Base-by-base conservation (phyloP, 768 basidiomycete species). In the Boletus pseudo-olivaceus region DNA sequence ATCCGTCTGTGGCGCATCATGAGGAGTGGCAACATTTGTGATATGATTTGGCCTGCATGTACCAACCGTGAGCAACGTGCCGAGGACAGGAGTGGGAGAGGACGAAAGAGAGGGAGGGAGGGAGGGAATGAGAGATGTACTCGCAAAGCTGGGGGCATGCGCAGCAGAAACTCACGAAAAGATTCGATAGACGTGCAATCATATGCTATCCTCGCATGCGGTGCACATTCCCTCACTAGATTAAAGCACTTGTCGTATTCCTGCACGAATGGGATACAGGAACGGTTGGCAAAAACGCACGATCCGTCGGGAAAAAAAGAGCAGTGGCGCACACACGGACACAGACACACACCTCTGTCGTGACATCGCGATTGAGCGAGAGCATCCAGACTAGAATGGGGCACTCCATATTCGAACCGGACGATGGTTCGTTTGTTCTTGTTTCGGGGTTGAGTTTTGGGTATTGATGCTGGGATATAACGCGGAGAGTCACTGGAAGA, bases 1-100 rank as follows among this genome's bases (percentile, higher is more conserved):
- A 90, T 87, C 37, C 89, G 82, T 51, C 88, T 77, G 67, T 90
- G 89, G 15, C 88, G 75, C 89, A 90, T 90, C 89, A 91, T 90
- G 61, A 90, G 82, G 12, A 90, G 73, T 0, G 89, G 89, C 10
- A 91, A 72, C 76, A 90, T 85, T 59, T 85, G 77, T 17, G 84
- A 83, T 67, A 91, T 83, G 60, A 87, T 73, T 64, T 81, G 79
- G 20, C 88, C 89, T 90, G 69, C 14, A 14, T 29, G 33, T 3
- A 48, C 30, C 11, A 23, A 1, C 9, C 29, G 4, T 53, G 17
- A 61, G 42, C 9, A 5, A 37, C 15, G 8, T 26, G 17, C 2
- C 32, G 10, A 30, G 11, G 7, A 20, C 23, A n/a, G 3, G 40
- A 23, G 20, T 19, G 19, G 3, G 40, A 11, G 20, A 35, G 29